Conservation (phyloP, 2,329 filamentous ascomycete genomes). For the Aspergillus intermedius region DNA sequence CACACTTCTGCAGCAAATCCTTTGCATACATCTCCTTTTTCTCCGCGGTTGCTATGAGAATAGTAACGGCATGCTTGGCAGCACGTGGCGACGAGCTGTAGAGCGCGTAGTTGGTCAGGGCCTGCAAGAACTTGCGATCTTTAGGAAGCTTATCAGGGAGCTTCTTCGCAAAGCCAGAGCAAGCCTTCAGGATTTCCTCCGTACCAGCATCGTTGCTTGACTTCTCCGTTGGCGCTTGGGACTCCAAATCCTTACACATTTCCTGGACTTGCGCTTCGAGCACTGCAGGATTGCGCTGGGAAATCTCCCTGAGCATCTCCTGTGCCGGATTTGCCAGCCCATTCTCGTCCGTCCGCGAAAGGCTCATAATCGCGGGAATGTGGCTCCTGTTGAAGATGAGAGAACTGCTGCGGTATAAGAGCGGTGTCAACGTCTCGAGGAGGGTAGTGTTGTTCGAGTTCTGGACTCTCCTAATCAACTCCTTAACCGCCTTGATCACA, state of each 20-base stretch:
- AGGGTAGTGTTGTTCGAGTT: conserved; percentile 56
- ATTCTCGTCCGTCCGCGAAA: conserved; percentile 74
- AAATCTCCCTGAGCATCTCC: conserved; percentile 87
- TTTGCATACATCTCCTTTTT: conserved; percentile 79
- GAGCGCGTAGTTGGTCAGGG: conserved; percentile 74
- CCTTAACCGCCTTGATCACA: conserved; percentile 81
- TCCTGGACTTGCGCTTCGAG: conserved; percentile 91
- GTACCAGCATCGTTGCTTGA: conserved; percentile 63
- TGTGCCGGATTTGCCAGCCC: conserved; percentile 73
- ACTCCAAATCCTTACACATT: conserved; percentile 77
- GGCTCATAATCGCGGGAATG: conserved; percentile 80
- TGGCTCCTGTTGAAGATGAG: conserved; percentile 93
- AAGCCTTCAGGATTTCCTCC: conserved; percentile 90
- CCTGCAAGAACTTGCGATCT: conserved; percentile 72
- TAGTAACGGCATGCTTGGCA: conserved; percentile 88
- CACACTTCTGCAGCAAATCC: conserved; percentile 69
- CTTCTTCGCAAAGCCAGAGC: conserved; percentile 80
- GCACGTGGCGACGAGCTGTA: conserved; percentile 74
- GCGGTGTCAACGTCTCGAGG: conserved; percentile 70
- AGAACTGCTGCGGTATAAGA: conserved; percentile 76
- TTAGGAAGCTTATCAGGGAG: conserved; percentile 77
- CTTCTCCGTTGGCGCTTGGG: conserved; percentile 66
- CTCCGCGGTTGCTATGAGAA: conserved; percentile 71
- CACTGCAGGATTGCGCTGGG: conserved; percentile 77
- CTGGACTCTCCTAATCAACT: conserved; percentile 76